Base-by-base conservation (phyloP, 2,329 filamentous ascomycete species). In the Phaeosphaeriaceae sp. region DNA sequence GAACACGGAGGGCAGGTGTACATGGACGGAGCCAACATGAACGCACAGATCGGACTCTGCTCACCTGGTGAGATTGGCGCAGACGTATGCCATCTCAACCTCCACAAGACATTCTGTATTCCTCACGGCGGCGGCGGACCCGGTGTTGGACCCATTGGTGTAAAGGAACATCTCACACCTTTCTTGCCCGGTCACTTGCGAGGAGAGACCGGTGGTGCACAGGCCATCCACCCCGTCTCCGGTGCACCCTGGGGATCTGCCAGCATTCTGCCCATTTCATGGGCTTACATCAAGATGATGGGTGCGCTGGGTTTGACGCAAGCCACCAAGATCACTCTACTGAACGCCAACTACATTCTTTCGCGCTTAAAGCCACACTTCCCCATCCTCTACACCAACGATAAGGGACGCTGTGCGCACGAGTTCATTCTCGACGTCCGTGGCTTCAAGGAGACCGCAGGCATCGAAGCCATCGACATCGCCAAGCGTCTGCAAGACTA, bases 1-100 rank as follows among this genome's bases (percentile, higher is more conserved):
- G 79, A 90, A 63, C 83, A 96, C 73, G 94, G 94, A 52, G 94
- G 94, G 10, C 92, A 96, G 74, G 94, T 98, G 17, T 98, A 97
- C 83, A 97, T 98, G 94, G 94, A 98, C 75, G 94, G 94, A 48
- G 94, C 94, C 65, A 98, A 98, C 82, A 95, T 97, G 92, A 98
- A 97, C 75, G 94, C 94, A 19, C 94, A 98, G 79, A 97, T 98
- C 63, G 94, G 94, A 13, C 86, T 98, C 11, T 97, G 92, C 82
- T 96, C 92, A 0, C 94, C 94, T 1, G 94, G 94, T 41, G 93
- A 96, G 77, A 96, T 98, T 66, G 94, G 94, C 20, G 94, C 94
- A 27, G 94, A 98, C 76, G 93, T 97, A 41, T 98, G 94, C 85
- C 94, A 97, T 82, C 84, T 98, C 59, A 98, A 98, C 80, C 85